Conservation (phyloP, 345 rosid species). For the Populus nigra region DNA sequence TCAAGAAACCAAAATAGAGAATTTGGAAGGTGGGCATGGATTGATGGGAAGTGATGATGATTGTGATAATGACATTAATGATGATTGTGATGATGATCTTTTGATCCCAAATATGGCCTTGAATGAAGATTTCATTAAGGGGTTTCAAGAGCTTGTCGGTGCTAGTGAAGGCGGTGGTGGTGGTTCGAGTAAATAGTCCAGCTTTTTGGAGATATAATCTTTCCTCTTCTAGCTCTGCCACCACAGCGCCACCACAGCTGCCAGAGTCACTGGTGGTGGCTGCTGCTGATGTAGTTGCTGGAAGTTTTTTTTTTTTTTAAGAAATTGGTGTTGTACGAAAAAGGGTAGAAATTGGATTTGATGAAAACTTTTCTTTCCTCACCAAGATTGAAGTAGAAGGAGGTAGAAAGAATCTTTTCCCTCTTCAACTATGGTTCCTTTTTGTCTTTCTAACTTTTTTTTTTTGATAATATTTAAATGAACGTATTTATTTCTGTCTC, state of each 20-base stretch:
- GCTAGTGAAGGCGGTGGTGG: background rate
- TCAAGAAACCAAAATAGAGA: background rate
- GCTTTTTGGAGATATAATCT: slow-evolving; percentile 27
- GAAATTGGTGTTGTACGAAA: background rate
- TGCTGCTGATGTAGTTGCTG: background rate
- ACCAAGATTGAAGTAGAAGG: slow-evolving; percentile 20
- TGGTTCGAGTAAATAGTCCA: slow-evolving; percentile 7
- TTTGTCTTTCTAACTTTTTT: background rate
- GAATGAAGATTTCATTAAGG: slow-evolving; percentile 48
- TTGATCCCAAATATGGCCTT: slow-evolving; percentile 56
- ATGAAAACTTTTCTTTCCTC: slow-evolving; percentile 6
- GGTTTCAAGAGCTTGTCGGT: slow-evolving; percentile 23
- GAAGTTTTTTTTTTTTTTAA: background rate
- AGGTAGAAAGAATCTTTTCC: slow-evolving; percentile 24
- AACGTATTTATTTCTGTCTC: too few relatives aligned
- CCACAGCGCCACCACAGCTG: slow-evolving; percentile 8
- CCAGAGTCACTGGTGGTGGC: slow-evolving; percentile 33
- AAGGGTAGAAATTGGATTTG: background rate
- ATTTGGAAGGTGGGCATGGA: slow-evolving; percentile 1
- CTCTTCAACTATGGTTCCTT: background rate
- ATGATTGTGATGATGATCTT: slow-evolving; percentile 44
- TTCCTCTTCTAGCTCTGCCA: slow-evolving; percentile 31
- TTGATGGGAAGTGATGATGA: slow-evolving; percentile 18
- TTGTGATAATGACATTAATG: slow-evolving; percentile 3
- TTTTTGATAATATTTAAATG: too few relatives aligned